phyloP scores from a whole-genome alignment of 2,329 filamentous ascomycete genomes.

The Rutstroemia sp. region DNA sequence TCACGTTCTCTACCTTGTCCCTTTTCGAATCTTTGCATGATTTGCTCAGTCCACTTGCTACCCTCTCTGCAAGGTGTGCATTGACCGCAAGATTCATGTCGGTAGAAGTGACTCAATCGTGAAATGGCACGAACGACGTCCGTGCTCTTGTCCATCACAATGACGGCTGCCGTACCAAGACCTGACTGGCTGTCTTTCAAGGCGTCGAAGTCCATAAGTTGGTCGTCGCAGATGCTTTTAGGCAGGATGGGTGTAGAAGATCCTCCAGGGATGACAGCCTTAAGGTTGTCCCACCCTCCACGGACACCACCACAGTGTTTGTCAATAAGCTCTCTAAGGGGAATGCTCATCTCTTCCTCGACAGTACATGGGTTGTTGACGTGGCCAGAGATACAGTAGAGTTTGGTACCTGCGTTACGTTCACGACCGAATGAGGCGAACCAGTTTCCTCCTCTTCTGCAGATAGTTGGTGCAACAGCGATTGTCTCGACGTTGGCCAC shows the following conservation, averaged over 20 bases:
- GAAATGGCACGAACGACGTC: conserved; percentile 93
- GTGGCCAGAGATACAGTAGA: conserved; percentile 96
- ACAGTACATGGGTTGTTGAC: conserved; percentile 98
- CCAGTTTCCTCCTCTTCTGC: conserved; percentile 85
- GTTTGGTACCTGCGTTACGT: conserved; percentile 94
- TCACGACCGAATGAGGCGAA: conserved; percentile 92
- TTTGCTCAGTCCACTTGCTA: conserved; percentile 98
- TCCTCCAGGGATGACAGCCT: conserved; percentile 90
- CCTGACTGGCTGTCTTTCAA: conserved; percentile 97
- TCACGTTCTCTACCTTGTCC: conserved; percentile 82
- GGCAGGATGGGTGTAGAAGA: conserved; percentile 95
- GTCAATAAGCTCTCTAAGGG: conserved; percentile 91
- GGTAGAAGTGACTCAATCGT: conserved; percentile 92
- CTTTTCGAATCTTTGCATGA: conserved; percentile 94
- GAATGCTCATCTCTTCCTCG: conserved; percentile 99
- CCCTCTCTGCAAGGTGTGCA: conserved; percentile 99
- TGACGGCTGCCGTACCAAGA: conserved; percentile 93
- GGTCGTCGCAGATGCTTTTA: conserved; percentile 82
- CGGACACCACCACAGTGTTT: conserved; percentile 96
- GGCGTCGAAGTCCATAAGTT: conserved; percentile 98
- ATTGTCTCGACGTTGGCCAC: conserved; percentile 98
- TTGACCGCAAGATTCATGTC: conserved; percentile 96
- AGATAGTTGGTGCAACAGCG: conserved; percentile 91
- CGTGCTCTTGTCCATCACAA: conserved; percentile 98
- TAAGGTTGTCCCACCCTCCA: conserved; percentile 96